A percentile compares a stretch with the other conserved stretches of the same genome.
Conservation (phyloP, 768 basidiomycete species). For the Vararia minispora region DNA sequence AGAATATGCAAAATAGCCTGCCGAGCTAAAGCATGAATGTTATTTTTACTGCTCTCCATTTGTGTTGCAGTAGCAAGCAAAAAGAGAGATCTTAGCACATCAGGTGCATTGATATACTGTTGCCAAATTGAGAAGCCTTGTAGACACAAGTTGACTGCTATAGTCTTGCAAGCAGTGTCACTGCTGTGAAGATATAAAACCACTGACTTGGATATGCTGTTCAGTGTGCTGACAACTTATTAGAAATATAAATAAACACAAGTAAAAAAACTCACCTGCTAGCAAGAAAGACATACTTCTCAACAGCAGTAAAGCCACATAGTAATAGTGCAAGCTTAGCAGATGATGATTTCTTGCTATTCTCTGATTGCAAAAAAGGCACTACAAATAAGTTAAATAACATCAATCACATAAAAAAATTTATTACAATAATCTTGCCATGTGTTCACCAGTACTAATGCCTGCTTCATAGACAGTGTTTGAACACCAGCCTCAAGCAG, state of each 20-base stretch:
- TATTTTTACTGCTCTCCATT: conserved; percentile 59
- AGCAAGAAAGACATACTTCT: conserved; percentile 68
- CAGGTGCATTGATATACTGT: conserved; percentile 83
- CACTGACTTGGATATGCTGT: conserved; percentile 79
- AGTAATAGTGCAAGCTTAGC: conserved; percentile 69
- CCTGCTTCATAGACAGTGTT: conserved; percentile 56
- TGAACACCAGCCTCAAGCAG: conserved; percentile 71
- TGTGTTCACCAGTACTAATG: conserved; percentile 42
- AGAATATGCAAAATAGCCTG: conserved; percentile 80
- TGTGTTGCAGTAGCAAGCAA: conserved; percentile 59
- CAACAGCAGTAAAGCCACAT: conserved; percentile 72
- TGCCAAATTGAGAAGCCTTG: conserved; percentile 94
- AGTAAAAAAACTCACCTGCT: conserved; percentile 39
- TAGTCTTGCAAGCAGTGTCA: conserved; percentile 46
- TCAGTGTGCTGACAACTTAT: conserved; percentile 45
- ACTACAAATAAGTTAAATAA: conserved; percentile 26
- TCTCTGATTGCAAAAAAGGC: conserved; percentile 48
- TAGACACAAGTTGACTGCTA: conserved; percentile 84
- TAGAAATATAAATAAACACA: not conserved
- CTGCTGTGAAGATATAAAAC: conserved; percentile 68
- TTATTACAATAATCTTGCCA: conserved; percentile 52
- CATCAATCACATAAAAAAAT: not conserved
- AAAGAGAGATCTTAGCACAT: conserved; percentile 77
- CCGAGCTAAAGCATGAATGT: conserved; percentile 69
- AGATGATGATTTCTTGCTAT: conserved; percentile 42